Conservation (phyloP, 2,329 filamentous ascomycete genomes). For the Diaporthe vaccinii region DNA sequence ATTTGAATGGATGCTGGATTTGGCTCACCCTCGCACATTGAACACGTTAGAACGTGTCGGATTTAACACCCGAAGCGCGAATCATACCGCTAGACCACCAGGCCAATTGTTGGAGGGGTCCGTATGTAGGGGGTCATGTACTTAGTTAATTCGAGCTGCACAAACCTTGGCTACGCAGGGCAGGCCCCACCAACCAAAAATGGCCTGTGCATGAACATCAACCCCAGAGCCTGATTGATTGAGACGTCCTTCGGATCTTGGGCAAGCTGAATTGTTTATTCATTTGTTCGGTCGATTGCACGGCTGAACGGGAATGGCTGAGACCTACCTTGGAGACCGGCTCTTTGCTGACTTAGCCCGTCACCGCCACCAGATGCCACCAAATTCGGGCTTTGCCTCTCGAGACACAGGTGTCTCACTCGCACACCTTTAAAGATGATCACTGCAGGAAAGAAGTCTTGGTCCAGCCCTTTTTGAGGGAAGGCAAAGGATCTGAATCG, state of each 20-base stretch:
- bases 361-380: not conserved
- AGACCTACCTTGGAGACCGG: not conserved
- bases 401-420: not conserved
- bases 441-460: not conserved
- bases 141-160: not conserved
- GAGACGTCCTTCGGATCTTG: not conserved
- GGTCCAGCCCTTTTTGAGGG: not conserved
- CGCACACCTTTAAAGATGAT: not conserved
- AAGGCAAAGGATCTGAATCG: not conserved
- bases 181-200: not conserved
- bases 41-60: conserved; percentile 2
- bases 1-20: not conserved
- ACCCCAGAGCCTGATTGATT: not conserved
- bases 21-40: conserved; percentile 20
- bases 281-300: not conserved
- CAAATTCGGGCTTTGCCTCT: not conserved
- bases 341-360: not conserved
- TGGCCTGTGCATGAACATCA: not conserved
- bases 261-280: not conserved
- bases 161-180: not conserved
- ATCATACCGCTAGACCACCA: conserved; percentile 40
- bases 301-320: not conserved
- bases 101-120: not conserved
- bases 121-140: not conserved
- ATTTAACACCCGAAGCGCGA: conserved; percentile 35